Conservation (phyloP, 495 filamentous ascomycete species). For the Podospora australis region DNA sequence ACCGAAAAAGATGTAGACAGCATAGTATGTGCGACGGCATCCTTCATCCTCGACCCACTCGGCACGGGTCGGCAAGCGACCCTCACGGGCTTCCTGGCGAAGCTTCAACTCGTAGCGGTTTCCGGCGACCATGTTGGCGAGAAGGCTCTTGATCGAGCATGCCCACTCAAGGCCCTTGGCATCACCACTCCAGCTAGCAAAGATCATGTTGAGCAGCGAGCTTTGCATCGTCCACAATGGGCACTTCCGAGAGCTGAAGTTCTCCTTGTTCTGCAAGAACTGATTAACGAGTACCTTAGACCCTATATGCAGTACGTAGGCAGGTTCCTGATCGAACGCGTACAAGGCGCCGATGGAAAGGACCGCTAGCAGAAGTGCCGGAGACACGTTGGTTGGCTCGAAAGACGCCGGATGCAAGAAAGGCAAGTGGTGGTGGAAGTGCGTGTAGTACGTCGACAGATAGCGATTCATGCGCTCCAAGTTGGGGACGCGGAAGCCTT, state of each 20-base stretch:
- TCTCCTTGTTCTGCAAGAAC: slow-evolving; percentile 95
- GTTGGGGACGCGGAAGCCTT: slow-evolving; percentile 81
- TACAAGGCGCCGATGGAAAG: slow-evolving; percentile 95
- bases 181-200: slow-evolving; percentile 98
- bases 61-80: slow-evolving; percentile 64
- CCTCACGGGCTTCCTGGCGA: slow-evolving; percentile 81
- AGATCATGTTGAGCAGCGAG: slow-evolving; percentile 95
- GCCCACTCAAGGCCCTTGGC: slow-evolving; percentile 97
- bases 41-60: slow-evolving; percentile 98
- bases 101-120: slow-evolving; percentile 95
- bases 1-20: slow-evolving; percentile 99
- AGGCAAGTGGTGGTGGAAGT: slow-evolving; percentile 95
- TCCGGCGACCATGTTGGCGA: slow-evolving; percentile 97
- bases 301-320: slow-evolving; percentile 92
- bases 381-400: slow-evolving; percentile 65
- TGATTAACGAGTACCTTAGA: slow-evolving; percentile 95
- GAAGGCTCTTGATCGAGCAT: slow-evolving; percentile 93
- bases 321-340: slow-evolving; percentile 93
- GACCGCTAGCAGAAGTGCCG: slow-evolving; percentile 81
- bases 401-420: slow-evolving; percentile 95
- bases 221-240: slow-evolving; percentile 97
- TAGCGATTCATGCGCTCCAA: slow-evolving; percentile 77
- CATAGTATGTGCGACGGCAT: slow-evolving; percentile 93
- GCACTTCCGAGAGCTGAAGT: slow-evolving; percentile 97
- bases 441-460: slow-evolving; percentile 88